Evolutionary conservation across 129 eudicot species (phyloP), one percentile per base, ranked within the genome.

Genomic region (Artemisia argyi): DNA sequence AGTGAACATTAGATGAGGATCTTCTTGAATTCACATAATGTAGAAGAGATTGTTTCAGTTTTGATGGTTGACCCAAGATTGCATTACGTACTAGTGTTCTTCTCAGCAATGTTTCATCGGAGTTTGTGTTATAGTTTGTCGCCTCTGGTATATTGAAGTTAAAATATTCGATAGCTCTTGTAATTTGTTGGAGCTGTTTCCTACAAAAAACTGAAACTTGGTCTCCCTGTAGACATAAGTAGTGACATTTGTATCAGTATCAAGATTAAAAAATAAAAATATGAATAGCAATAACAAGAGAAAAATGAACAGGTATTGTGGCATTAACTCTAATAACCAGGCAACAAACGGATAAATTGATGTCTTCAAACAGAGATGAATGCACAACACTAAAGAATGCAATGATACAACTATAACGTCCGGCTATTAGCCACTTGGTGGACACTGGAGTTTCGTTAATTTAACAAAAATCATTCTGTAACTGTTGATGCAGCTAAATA

Each of bases 211-310:
- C n/a, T 4, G 48, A 61, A 52, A 69, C 65, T 32, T 44, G 73
- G 28, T 78, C 73, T 54, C 32, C 77, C 82, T 78, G 77, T 64
- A 71, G 63, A 76, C n/a, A 61, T 51, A 15, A 57, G 22, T 42
- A 52, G 42, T 13, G 16, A 44, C 1, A 56, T 3, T 67, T 56
- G 58, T 39, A 57, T 66, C 16, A 47, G 6, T 66, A 30, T 48
- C 7, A 46, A 57, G 19, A 39, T 39, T 48, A 2, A 55, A 75
- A n/a, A n/a, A n/a, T n/a, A n/a, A n/a, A n/a, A 11, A 55, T 7
- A 16, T 19, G 32, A 39, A 19, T 20, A 65, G 24, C 6, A 20
- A 53, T 19, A 24, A 60, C 16, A 16, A 22, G 15, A 14, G 2
- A 61, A 15, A 1, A 12, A n/a, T 15, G 14, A 63, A 35, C 7